phyloP scores from a whole-genome alignment of 148 eudicot genomes.

The Camellia japonica region DNA sequence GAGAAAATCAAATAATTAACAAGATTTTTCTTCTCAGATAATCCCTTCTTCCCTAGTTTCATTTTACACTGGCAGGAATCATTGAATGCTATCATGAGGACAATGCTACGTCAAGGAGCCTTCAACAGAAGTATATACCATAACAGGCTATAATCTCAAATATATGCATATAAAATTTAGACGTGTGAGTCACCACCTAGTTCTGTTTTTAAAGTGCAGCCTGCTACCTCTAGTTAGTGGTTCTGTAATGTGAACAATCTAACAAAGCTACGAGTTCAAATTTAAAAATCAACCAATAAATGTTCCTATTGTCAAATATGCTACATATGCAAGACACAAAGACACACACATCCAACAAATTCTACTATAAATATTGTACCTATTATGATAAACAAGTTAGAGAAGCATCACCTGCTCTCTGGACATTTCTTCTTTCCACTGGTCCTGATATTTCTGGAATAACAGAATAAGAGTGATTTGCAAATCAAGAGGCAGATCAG shows the following conservation, averaged over 20 bases:
- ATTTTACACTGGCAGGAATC: not conserved
- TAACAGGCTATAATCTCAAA: not conserved
- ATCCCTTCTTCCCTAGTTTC: not conserved
- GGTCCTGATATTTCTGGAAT: slow-evolving; percentile 25
- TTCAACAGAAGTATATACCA: not conserved
- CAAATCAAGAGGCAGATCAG: slow-evolving; percentile 26
- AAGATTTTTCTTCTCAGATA: not conserved
- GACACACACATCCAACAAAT: too few species aligned
- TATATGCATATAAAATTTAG: not conserved
- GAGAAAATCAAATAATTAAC: not conserved
- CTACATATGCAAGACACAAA: not conserved
- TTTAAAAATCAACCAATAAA: not conserved
- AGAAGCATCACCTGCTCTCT: slow-evolving; percentile 25
- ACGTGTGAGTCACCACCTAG: not conserved
- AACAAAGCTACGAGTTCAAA: not conserved
- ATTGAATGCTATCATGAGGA: not conserved
- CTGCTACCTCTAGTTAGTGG: not conserved
- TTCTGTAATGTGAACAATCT: not conserved
- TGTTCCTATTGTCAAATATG: not conserved
- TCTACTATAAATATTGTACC: not conserved
- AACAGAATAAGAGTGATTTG: slow-evolving; percentile 19
- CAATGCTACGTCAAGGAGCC: not conserved
- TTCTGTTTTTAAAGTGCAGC: not conserved
- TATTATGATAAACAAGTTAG: not conserved
- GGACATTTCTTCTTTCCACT: slow-evolving; percentile 30